A percentile compares a stretch with the other conserved stretches of the same genome.
Conservation (phyloP, 2,329 filamentous ascomycete genomes). For the Fusarium citri region DNA sequence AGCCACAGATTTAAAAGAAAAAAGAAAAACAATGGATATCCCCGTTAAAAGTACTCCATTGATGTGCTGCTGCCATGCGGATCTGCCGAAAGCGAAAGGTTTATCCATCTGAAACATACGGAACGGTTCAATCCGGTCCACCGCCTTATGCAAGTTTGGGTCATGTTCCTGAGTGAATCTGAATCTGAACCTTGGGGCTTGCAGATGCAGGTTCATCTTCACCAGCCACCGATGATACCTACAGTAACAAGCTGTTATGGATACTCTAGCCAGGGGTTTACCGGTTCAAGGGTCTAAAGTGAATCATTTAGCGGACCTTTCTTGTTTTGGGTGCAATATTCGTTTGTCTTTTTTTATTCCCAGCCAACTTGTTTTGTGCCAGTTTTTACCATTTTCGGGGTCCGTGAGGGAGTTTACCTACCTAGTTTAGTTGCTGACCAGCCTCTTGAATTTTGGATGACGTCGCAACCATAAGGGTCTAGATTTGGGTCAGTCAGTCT, state of each 20-base stretch:
- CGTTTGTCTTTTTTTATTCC: conserved; percentile 4
- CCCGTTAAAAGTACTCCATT: background rate
- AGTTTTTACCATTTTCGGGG: conserved; percentile 23
- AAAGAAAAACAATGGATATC: too few relatives aligned
- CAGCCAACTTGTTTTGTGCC: conserved; percentile 34
- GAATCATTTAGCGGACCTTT: conserved; percentile 1
- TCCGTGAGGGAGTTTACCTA: background rate
- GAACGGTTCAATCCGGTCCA: conserved; percentile 25
- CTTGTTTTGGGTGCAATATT: conserved; percentile 4
- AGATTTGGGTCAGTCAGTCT: conserved; percentile 1
- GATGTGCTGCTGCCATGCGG: conserved; percentile 2
- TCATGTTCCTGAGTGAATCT: conserved; percentile 28
- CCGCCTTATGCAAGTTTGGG: conserved; percentile 6
- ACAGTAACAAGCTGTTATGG: background rate
- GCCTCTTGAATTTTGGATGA: conserved; percentile 31
- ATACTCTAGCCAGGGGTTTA: background rate
- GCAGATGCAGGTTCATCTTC: background rate
- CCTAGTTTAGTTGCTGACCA: conserved; percentile 16
- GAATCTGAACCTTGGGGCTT: background rate
- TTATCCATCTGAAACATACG: conserved; percentile 26
- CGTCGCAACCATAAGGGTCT: conserved; percentile 16
- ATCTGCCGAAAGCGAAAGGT: conserved; percentile 21
- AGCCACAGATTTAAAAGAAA: conserved; percentile 19
- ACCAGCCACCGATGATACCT: conserved; percentile 2
- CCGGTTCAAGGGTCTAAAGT: conserved; percentile 1